Percentiles rank a stretch among this genome's conserved stretches.
Evolutionary conservation across 805 yeast genomes (phyloP).

Genomic region (Maudiozyma pseudohumilis): DNA sequence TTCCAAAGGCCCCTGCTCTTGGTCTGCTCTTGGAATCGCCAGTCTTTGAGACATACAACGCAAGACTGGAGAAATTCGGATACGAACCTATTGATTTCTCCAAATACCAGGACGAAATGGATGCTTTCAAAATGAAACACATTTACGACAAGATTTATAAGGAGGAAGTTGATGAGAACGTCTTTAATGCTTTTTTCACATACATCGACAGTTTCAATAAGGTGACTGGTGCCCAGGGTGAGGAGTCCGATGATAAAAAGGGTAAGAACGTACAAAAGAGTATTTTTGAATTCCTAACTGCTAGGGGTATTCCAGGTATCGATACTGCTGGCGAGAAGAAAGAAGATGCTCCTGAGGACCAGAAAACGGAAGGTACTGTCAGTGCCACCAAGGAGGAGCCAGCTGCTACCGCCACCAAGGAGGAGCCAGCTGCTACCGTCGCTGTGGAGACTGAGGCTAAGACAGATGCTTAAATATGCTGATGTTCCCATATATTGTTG

Average conservation of each 20-base stretch:
- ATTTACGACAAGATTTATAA: constrained; percentile 88
- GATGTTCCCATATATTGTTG: too few relatives aligned
- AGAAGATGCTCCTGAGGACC: neutral
- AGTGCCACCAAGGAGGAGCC: neutral
- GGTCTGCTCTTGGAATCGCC: constrained; percentile 88
- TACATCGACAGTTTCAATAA: constrained; percentile 71
- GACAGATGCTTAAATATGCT: too few relatives aligned
- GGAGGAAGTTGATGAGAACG: constrained; percentile 82
- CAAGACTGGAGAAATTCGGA: constrained; percentile 61
- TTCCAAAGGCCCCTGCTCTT: constrained; percentile 96
- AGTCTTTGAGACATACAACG: constrained; percentile 78
- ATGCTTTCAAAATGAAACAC: constrained; percentile 73
- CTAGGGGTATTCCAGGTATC: constrained; percentile 30
- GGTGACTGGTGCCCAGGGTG: constrained; percentile 44
- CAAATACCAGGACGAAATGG: constrained; percentile 59
- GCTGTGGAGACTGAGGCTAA: too few relatives aligned
- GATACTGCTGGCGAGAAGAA: constrained; percentile 1
- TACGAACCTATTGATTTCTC: constrained; percentile 65
- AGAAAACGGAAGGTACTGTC: neutral
- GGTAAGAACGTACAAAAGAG: constrained; percentile 25
- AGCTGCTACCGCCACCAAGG: too few relatives aligned
- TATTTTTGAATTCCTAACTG: constrained; percentile 35
- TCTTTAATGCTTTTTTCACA: constrained; percentile 82
- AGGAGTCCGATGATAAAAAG: constrained; percentile 24
- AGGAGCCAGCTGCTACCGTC: too few relatives aligned